These are phyloP conservation scores for Blastocystis sp. DNA, from an alignment of 352 stramenopile species.

Conservation along the genomic window DNA sequence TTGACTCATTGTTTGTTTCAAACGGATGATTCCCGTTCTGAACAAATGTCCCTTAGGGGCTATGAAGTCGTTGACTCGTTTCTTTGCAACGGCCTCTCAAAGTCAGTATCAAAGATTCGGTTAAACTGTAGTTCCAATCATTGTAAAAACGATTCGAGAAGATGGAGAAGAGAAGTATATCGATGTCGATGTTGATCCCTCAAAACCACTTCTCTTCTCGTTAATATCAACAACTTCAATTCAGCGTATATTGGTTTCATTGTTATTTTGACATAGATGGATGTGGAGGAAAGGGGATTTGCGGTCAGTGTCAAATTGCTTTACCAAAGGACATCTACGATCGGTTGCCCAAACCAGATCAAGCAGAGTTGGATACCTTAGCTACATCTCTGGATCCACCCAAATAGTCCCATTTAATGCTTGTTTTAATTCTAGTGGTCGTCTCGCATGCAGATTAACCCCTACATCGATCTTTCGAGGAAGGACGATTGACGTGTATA, in stretches of 20 bases:
- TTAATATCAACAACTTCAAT: conserved; percentile 9
- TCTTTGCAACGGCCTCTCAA: background rate
- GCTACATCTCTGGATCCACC: background rate
- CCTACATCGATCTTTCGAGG: background rate
- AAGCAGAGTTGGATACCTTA: background rate
- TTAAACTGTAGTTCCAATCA: background rate
- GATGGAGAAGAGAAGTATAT: conserved; percentile 51
- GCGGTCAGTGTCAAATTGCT: conserved; percentile 29
- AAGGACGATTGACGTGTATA: conserved; percentile 39
- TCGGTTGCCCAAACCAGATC: background rate
- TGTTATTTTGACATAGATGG: background rate
- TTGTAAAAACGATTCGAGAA: conserved; percentile 18
- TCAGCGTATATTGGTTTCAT: background rate
- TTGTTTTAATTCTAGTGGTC: background rate
- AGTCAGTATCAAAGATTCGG: background rate
- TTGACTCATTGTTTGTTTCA: conserved; percentile 28
- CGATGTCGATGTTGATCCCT: background rate
- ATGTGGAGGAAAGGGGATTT: conserved; percentile 49
- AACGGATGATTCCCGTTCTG: background rate
- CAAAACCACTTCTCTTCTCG: background rate
- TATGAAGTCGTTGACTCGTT: no score
- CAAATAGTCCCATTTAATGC: background rate
- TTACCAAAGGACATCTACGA: conserved; percentile 44
- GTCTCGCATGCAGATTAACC: background rate
- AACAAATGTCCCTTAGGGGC: no score